Evolutionary conservation across 208 protist genomes (phyloP).

Genomic region (Leishmania gerbilli): DNA sequence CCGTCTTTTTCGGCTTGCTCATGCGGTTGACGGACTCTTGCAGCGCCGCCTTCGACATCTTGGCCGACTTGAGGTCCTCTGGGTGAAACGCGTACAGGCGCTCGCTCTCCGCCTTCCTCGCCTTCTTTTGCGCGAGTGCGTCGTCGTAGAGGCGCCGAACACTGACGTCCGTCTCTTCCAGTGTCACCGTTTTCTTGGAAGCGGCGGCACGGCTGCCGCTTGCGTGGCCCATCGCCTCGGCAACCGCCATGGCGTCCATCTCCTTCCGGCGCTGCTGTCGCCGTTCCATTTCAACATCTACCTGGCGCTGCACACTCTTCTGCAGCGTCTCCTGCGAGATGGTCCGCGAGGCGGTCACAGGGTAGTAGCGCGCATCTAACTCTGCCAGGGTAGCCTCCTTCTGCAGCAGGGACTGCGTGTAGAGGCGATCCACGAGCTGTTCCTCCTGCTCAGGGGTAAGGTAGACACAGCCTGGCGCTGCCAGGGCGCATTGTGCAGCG

Average conservation of each 20-base stretch:
- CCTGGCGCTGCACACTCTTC: constrained; percentile 74
- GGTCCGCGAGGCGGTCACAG: constrained; percentile 36
- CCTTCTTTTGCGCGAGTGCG: constrained; percentile 53
- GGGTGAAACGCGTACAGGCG: constrained; percentile 66
- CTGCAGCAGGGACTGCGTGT: constrained; percentile 55
- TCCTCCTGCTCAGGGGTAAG: constrained; percentile 60
- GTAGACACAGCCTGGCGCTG: background rate
- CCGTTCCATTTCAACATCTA: constrained; percentile 76
- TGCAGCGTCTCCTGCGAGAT: constrained; percentile 63
- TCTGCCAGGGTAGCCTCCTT: constrained; percentile 50
- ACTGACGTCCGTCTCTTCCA: constrained; percentile 45
- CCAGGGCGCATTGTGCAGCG: no score
- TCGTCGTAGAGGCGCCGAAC: constrained; percentile 76
- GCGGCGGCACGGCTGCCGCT: constrained; percentile 5
- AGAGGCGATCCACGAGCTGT: constrained; percentile 67
- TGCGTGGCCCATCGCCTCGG: constrained; percentile 3
- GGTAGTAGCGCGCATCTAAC: constrained; percentile 81
- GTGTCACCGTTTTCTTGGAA: constrained; percentile 18
- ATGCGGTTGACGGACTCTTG: constrained; percentile 65
- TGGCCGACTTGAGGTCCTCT: constrained; percentile 36
- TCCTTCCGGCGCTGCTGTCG: constrained; percentile 45
- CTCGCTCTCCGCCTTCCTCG: constrained; percentile 62
- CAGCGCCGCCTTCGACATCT: constrained; percentile 56
- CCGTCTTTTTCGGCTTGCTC: constrained; percentile 78
- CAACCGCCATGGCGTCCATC: constrained; percentile 30